These are phyloP conservation scores for Colletotrichum lentis DNA, from an alignment of 2,329 filamentous ascomycete genomes.

Conservation along the genomic window DNA sequence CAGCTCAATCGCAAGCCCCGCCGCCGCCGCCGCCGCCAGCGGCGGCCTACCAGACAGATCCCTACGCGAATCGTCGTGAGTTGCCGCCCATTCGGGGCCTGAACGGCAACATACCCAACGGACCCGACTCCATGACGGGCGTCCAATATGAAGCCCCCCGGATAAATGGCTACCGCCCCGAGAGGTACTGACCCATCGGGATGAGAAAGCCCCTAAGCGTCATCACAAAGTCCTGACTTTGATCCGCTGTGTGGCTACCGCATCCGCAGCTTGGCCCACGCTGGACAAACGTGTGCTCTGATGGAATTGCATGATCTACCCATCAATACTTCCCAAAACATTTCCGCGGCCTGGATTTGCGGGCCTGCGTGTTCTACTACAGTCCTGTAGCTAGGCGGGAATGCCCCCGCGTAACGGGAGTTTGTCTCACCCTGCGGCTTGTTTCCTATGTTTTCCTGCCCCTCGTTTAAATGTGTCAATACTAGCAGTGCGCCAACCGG, in stretches of 20 bases:
- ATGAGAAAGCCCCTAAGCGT: not conserved
- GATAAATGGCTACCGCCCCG: constrained; percentile 57
- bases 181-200: constrained; percentile 45
- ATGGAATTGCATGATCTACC: not conserved
- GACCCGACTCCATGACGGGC: constrained; percentile 70
- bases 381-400: constrained; percentile 24
- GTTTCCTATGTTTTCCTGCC: constrained; percentile 15
- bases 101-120: constrained; percentile 52
- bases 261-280: not conserved
- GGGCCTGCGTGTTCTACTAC: constrained; percentile 34
- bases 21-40: constrained; percentile 41
- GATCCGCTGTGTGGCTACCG: not conserved
- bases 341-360: not conserved
- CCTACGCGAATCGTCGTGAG: constrained; percentile 54
- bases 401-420: not conserved
- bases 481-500: constrained; percentile 14
- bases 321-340: not conserved
- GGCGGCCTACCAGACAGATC: constrained; percentile 43
- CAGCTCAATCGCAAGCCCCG: constrained; percentile 23
- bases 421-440: not conserved
- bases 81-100: constrained; percentile 66
- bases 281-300: not conserved
- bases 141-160: constrained; percentile 67
- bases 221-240: not conserved
- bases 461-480: constrained; percentile 11